Evolutionary conservation across 2,329 filamentous ascomycete species (phyloP).

Genomic region (Cryphonectria radicalis): DNA sequence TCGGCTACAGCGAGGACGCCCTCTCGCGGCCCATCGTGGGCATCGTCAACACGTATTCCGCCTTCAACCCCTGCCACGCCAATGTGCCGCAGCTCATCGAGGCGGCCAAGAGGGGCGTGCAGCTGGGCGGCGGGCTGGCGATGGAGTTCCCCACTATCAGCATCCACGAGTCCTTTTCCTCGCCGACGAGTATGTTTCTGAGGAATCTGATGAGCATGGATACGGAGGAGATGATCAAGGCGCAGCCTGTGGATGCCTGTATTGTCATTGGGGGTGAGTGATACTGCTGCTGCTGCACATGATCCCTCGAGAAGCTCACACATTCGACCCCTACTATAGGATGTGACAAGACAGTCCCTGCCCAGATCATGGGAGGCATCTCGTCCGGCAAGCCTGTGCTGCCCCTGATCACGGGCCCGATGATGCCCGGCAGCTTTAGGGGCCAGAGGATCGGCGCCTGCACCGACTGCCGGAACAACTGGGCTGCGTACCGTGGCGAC

Average conservation of each 20-base stretch:
- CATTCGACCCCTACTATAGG: constrained; percentile 45
- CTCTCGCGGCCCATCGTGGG: constrained; percentile 73
- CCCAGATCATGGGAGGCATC: constrained; percentile 76
- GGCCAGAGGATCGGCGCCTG: constrained; percentile 72
- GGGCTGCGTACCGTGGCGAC: constrained; percentile 70
- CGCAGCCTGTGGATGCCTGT: constrained; percentile 71
- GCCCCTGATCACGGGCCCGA: constrained; percentile 72
- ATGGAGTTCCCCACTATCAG: constrained; percentile 78
- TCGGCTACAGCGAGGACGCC: constrained; percentile 74
- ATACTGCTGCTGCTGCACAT: background rate
- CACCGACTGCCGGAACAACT: constrained; percentile 75
- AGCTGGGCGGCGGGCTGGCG: constrained; percentile 68
- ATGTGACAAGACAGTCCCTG: constrained; percentile 75
- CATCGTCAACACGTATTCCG: constrained; percentile 73
- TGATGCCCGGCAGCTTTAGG: constrained; percentile 72
- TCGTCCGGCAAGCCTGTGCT: constrained; percentile 74
- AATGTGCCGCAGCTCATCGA: constrained; percentile 74
- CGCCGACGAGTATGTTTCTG: constrained; percentile 75
- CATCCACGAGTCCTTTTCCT: constrained; percentile 69
- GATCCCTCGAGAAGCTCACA: background rate
- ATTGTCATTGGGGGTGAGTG: constrained; percentile 67
- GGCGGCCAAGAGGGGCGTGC: constrained; percentile 69
- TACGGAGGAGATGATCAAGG: constrained; percentile 76
- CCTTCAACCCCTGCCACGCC: constrained; percentile 76
- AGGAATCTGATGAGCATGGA: constrained; percentile 80